Conservation (phyloP, 176 grass and related monocot species). For the Paspalum notatum region DNA sequence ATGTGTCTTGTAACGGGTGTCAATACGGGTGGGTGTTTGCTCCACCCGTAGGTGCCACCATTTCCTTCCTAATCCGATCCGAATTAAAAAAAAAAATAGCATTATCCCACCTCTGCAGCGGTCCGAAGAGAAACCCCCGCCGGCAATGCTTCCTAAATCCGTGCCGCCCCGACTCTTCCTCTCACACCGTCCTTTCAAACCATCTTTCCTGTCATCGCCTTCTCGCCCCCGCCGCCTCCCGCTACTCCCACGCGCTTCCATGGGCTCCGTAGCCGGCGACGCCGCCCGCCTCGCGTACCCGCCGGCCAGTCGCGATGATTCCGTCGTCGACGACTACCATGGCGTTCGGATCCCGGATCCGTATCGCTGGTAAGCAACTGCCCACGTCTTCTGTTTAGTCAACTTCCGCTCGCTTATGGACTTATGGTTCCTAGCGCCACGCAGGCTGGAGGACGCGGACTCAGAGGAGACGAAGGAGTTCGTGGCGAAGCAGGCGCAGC, state of each 20-base stretch:
- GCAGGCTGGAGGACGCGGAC: conserved; percentile 95
- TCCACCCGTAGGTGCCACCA: too few species aligned
- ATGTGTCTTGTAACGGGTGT: too few species aligned
- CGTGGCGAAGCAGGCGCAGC: conserved; percentile 66
- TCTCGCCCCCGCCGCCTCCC: not conserved
- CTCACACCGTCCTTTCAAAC: conserved; percentile 19
- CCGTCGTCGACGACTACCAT: conserved; percentile 70
- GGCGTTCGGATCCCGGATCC: conserved; percentile 71
- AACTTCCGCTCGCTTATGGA: not conserved
- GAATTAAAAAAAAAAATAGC: too few species aligned
- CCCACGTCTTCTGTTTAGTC: not conserved
- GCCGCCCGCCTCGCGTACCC: conserved; percentile 59
- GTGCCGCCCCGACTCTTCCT: not conserved
- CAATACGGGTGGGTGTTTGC: too few species aligned
- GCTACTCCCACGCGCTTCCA: conserved; percentile 29
- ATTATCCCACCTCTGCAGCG: too few species aligned
- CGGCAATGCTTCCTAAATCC: conserved; percentile 26
- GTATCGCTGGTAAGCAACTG: conserved; percentile 68
- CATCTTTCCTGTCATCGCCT: not conserved
- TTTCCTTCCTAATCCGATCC: too few species aligned
- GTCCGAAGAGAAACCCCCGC: not conserved
- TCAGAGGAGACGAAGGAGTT: conserved; percentile 87
- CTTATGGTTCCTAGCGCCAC: not conserved
- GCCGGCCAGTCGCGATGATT: conserved; percentile 59
- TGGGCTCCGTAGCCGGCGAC: conserved; percentile 58